Evolutionary conservation across 805 yeast species (phyloP).

Genomic region (Nakazawaea ishiwadae): DNA sequence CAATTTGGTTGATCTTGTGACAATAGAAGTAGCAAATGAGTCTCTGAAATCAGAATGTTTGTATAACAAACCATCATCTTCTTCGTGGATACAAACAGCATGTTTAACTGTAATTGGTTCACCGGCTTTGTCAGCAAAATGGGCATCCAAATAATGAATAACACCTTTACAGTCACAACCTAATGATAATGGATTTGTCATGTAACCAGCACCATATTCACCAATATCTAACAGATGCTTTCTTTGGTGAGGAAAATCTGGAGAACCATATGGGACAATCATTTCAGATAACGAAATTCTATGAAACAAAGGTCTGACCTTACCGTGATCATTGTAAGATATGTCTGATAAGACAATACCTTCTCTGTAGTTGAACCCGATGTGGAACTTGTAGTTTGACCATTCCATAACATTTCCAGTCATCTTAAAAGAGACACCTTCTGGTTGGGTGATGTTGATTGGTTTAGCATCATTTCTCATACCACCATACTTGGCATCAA

Average conservation of each 20-base stretch:
- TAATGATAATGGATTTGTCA: conserved; percentile 72
- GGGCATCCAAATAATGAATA: conserved; percentile 80
- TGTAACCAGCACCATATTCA: conserved; percentile 84
- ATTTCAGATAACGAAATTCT: conserved; percentile 74
- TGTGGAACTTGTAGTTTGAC: conserved; percentile 74
- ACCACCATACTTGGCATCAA: conserved; percentile 57
- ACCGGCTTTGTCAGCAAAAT: conserved; percentile 63
- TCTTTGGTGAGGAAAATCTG: conserved; percentile 77
- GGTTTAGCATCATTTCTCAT: conserved; percentile 64
- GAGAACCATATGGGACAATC: conserved; percentile 83
- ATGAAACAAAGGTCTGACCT: conserved; percentile 70
- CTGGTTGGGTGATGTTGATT: conserved; percentile 70
- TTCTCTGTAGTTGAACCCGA: conserved; percentile 84
- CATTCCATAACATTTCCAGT: conserved; percentile 66
- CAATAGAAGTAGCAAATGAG: conserved; percentile 67
- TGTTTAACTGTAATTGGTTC: conserved; percentile 67
- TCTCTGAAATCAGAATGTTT: conserved; percentile 86
- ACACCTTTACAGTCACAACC: conserved; percentile 88
- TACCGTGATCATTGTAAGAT: conserved; percentile 71
- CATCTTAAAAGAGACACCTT: conserved; percentile 75
- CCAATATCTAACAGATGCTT: conserved; percentile 86
- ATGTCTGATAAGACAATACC: conserved; percentile 77
- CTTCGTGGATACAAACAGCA: conserved; percentile 83
- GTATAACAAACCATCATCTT: conserved; percentile 74
- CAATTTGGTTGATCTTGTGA: conserved; percentile 70